These are phyloP conservation scores for Cytospora schulzeri DNA, from an alignment of 2,329 filamentous ascomycete species.

Conservation along the genomic window DNA sequence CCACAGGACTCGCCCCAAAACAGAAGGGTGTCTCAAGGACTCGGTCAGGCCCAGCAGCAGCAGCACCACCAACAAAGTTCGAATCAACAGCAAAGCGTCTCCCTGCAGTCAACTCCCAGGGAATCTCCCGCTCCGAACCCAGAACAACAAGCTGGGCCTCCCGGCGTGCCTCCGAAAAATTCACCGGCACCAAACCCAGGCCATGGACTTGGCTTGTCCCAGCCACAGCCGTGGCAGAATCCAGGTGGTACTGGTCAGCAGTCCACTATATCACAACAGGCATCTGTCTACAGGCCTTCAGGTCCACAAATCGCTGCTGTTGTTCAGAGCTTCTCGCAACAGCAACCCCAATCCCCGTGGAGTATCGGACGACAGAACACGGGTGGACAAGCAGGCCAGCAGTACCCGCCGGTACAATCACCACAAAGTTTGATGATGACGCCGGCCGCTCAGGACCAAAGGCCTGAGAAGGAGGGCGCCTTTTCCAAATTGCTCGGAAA, in stretches of 20 bases:
- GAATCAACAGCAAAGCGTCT: conserved; percentile 18
- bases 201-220: conserved; percentile 13
- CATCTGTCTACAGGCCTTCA: conserved; percentile 26
- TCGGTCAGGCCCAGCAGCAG: conserved; percentile 4
- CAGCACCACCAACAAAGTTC: conserved; percentile 6
- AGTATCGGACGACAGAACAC: conserved; percentile 19
- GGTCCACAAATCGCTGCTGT: conserved; percentile 15
- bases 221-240: conserved; percentile 3
- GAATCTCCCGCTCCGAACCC: conserved; percentile 20
- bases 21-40: conserved; percentile 21
- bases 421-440: conserved; percentile 24
- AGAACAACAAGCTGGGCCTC: conserved; percentile 21
- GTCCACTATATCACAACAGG: conserved; percentile 11
- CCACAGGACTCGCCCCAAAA: conserved; percentile 15
- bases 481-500: conserved; percentile 29
- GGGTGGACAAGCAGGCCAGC: conserved; percentile 10
- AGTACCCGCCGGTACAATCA: conserved; percentile 10
- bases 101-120: conserved; percentile 21
- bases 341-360: conserved; percentile 20
- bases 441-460: conserved; percentile 21
- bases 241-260: conserved; percentile 6
- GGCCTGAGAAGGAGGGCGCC: conserved; percentile 26
- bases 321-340: conserved; percentile 20
- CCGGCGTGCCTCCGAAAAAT: conserved; percentile 21
- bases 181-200: conserved; percentile 8